phyloP scores from a whole-genome alignment of 805 yeast genomes.

The Candida maris region DNA sequence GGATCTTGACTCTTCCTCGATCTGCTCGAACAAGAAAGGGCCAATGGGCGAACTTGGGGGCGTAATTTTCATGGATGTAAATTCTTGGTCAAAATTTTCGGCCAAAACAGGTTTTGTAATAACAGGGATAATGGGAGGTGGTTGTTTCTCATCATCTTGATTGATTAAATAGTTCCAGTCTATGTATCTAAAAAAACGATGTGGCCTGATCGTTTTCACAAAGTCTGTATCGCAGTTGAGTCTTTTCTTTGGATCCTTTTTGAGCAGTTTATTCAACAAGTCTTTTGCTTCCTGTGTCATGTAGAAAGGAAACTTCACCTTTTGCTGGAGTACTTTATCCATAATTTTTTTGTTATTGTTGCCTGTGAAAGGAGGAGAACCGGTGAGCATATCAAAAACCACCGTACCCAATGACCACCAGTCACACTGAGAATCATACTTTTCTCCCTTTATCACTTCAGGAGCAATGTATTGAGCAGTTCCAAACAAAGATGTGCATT shows the following conservation, averaged over 20 bases:
- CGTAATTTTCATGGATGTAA: slow-evolving; percentile 63
- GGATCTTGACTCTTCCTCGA: slow-evolving; percentile 29
- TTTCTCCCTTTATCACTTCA: slow-evolving; percentile 73
- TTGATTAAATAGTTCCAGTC: slow-evolving; percentile 60
- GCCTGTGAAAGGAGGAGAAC: slow-evolving; percentile 88
- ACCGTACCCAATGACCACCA: slow-evolving; percentile 93
- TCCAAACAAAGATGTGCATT: slow-evolving; percentile 60
- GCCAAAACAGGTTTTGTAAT: slow-evolving; percentile 79
- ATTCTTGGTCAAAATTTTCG: slow-evolving; percentile 78
- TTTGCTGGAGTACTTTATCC: slow-evolving; percentile 69
- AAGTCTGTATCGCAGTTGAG: slow-evolving; percentile 53
- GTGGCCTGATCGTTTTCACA: slow-evolving; percentile 48
- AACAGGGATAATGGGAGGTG: slow-evolving; percentile 85
- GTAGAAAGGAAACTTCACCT: slow-evolving; percentile 67
- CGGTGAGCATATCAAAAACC: slow-evolving; percentile 73
- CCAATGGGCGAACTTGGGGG: slow-evolving; percentile 34
- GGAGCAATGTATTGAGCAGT: slow-evolving; percentile 91
- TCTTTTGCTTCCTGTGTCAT: slow-evolving; percentile 80
- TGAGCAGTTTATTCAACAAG: slow-evolving; percentile 57
- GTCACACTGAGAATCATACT: slow-evolving; percentile 77
- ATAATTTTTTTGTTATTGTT: slow-evolving; percentile 69
- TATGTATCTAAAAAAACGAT: slow-evolving; percentile 72
- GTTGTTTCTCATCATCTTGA: slow-evolving; percentile 46
- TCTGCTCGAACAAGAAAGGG: slow-evolving; percentile 23
- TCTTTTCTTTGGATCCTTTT: slow-evolving; percentile 68